Evolutionary conservation across 352 stramenopile species (phyloP).

Genomic region (Aphanomyces stellatus): DNA sequence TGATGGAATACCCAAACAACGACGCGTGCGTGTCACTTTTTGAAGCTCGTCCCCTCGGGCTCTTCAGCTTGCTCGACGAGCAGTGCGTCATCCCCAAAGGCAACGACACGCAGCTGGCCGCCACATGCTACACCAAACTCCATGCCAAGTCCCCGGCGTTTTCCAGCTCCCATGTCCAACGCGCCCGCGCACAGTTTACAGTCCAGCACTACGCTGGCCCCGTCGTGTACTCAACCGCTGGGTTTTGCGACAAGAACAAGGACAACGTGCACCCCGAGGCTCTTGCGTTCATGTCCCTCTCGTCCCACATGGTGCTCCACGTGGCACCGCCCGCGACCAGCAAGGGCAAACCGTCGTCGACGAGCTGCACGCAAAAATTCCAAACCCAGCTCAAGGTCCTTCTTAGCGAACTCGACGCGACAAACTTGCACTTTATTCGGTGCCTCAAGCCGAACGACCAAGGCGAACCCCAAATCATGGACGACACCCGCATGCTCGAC

Average conservation of each 20-base stretch:
- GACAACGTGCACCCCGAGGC: constrained; percentile 27
- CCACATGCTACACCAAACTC: constrained; percentile 24
- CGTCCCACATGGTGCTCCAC: constrained; percentile 20
- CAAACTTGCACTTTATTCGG: constrained; percentile 88
- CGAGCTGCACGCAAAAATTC: constrained; percentile 87
- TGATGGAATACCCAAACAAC: constrained; percentile 81
- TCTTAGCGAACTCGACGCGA: constrained; percentile 91
- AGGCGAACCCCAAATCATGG: constrained; percentile 47
- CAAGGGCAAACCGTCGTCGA: neutral
- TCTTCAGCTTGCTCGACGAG: constrained; percentile 28
- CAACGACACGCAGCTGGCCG: constrained; percentile 20
- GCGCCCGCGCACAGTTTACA: constrained; percentile 5
- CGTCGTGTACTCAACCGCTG: constrained; percentile 5
- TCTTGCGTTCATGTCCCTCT: neutral
- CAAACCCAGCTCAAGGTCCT: constrained; percentile 88
- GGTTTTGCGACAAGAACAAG: constrained; percentile 27
- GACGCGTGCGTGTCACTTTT: constrained; percentile 55
- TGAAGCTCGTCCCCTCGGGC: constrained; percentile 32
- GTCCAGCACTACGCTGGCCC: constrained; percentile 20
- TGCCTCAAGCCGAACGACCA: constrained; percentile 86
- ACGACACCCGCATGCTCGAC: constrained; percentile 59
- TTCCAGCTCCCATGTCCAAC: constrained; percentile 1
- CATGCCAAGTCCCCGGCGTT: constrained; percentile 39
- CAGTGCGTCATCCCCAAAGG: constrained; percentile 25
- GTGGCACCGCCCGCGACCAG: constrained; percentile 25